Percentiles rank a stretch among this genome's conserved stretches.
These are phyloP conservation scores for Fusarium sp. DNA, from an alignment of 2,329 filamentous ascomycete genomes.

Conservation along the genomic window DNA sequence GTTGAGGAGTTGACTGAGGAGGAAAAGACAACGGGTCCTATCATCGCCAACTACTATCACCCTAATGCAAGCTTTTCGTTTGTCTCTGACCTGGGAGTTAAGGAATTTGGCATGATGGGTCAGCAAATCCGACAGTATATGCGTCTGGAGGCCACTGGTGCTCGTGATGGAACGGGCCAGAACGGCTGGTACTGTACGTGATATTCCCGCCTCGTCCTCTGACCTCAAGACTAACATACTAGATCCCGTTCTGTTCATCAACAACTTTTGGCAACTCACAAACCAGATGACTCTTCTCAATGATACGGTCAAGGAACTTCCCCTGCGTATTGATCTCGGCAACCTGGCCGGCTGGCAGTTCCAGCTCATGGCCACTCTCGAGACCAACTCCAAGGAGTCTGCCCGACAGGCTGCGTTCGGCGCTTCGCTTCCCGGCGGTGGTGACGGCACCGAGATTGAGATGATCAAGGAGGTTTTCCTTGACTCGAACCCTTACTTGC, in stretches of 20 bases:
- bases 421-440: constrained; percentile 73
- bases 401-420: constrained; percentile 80
- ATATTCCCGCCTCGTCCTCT: too few relatives aligned
- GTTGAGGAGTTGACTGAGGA: constrained; percentile 59
- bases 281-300: constrained; percentile 92
- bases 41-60: constrained; percentile 88
- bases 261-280: constrained; percentile 96
- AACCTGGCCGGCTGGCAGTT: constrained; percentile 92
- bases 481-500: constrained; percentile 90
- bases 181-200: constrained; percentile 84
- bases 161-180: constrained; percentile 81
- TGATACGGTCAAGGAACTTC: constrained; percentile 81
- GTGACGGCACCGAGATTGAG: constrained; percentile 93
- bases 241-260: constrained; percentile 85
- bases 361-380: constrained; percentile 80
- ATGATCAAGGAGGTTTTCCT: constrained; percentile 96
- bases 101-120: constrained; percentile 71
- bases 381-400: constrained; percentile 85
- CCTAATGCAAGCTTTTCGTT: constrained; percentile 91
- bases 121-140: constrained; percentile 80
- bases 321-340: constrained; percentile 82
- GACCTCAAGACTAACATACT: constrained; percentile 26
- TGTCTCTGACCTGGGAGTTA: constrained; percentile 77
- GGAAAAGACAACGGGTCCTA: constrained; percentile 66
- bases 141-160: constrained; percentile 78